Evolutionary conservation across 192 early-diverging fungal genomes (phyloP).

Genomic region (Linnemannia schmuckeri): DNA sequence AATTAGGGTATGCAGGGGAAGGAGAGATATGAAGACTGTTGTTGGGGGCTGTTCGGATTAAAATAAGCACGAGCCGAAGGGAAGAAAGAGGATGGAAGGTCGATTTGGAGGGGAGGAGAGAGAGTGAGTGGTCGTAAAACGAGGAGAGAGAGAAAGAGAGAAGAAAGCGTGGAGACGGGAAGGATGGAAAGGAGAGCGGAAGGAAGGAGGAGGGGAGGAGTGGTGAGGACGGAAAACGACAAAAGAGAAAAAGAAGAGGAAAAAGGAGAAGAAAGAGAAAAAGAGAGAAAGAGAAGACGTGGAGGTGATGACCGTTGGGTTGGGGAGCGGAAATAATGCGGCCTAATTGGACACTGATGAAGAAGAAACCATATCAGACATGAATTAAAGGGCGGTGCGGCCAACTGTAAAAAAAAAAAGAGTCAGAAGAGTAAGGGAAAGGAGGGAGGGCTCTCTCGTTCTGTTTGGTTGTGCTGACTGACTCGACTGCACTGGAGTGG

Average conservation of each 20-base stretch:
- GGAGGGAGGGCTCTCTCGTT: neutral
- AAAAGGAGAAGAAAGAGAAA: neutral
- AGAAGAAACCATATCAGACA: neutral
- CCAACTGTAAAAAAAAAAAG: neutral
- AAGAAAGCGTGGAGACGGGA: neutral
- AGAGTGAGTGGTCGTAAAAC: neutral
- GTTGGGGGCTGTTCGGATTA: neutral
- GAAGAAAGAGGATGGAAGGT: slow-evolving; percentile 7
- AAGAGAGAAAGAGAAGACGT: neutral
- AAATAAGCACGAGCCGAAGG: neutral
- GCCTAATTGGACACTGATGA: neutral
- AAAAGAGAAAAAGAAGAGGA: neutral
- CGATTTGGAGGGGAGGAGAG: slow-evolving; percentile 1
- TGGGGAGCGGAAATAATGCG: too few relatives aligned
- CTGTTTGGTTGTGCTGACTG: neutral
- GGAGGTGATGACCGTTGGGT: too few relatives aligned
- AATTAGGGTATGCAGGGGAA: slow-evolving; percentile 11
- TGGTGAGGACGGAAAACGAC: neutral
- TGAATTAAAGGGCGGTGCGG: neutral
- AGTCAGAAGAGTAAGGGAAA: neutral
- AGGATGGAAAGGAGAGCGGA: neutral
- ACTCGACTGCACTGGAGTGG: too few relatives aligned
- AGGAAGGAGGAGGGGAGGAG: neutral
- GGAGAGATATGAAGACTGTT: neutral
- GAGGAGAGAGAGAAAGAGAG: slow-evolving; percentile 5